Conservation (phyloP, 768 basidiomycete species). For the Crucibulum laeve region DNA sequence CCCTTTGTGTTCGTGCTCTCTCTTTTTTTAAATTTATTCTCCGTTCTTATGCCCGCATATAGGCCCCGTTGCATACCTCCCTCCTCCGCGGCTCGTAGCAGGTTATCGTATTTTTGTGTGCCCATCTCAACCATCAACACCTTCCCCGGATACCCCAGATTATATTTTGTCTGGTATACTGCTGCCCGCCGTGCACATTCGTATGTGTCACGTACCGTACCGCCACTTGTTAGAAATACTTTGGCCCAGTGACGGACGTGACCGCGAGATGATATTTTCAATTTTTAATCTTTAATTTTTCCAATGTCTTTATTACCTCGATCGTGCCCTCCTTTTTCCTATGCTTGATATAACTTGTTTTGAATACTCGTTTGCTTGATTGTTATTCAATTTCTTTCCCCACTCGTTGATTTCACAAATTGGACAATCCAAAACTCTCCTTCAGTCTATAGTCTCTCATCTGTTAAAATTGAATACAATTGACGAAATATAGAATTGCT, state of each 20-base stretch:
- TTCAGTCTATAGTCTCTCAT: no score
- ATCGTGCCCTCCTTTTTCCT: neutral
- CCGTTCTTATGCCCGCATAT: conserved; percentile 4
- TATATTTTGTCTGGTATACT: conserved; percentile 14
- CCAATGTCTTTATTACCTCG: conserved; percentile 1
- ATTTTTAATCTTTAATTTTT: conserved; percentile 13
- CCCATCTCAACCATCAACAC: no score
- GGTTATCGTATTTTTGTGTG: no score
- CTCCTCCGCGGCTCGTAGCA: conserved; percentile 18
- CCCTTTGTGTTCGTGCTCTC: conserved; percentile 26
- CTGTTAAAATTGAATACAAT: no score
- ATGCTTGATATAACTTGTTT: neutral
- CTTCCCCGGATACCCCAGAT: conserved; percentile 20
- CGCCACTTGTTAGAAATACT: conserved; percentile 42
- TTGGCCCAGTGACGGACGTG: conserved; percentile 66
- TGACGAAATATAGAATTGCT: no score
- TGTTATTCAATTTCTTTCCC: no score
- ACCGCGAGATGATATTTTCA: conserved; percentile 45
- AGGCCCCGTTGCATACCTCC: conserved; percentile 23
- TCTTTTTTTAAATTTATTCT: conserved; percentile 1
- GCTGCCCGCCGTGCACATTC: conserved; percentile 42
- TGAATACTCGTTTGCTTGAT: no score
- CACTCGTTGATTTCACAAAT: no score
- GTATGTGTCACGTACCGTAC: conserved; percentile 63
- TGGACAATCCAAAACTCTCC: no score